Conservation (phyloP, 116 monocot species). For the Phalaenopsis hybrid region DNA sequence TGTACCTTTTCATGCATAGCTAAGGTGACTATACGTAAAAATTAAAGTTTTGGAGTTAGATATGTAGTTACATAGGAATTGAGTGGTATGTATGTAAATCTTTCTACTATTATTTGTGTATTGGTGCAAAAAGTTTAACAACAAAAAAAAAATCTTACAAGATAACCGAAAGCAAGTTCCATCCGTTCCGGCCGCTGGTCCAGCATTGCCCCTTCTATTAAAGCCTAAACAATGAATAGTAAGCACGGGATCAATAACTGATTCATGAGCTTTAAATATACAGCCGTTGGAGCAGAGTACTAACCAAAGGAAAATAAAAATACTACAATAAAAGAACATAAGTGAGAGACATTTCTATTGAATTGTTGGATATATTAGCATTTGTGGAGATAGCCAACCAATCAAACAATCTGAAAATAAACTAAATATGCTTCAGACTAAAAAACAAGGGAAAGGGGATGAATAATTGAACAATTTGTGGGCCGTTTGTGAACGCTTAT, state of each 20-base stretch:
- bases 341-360: neutral
- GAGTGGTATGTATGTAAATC: too few relatives aligned
- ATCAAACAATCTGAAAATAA: neutral
- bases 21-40: too few relatives aligned
- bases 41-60: too few relatives aligned
- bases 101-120: neutral
- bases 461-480: too few relatives aligned
- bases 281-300: neutral
- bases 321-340: neutral
- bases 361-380: neutral
- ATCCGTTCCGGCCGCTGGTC: slow-evolving; percentile 33
- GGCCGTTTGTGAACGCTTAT: too few relatives aligned
- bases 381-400: neutral
- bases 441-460: too few relatives aligned
- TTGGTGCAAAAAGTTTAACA: neutral
- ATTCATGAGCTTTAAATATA: neutral
- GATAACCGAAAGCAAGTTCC: slow-evolving; percentile 69
- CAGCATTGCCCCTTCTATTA: slow-evolving; percentile 75
- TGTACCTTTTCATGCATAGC: too few relatives aligned
- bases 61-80: too few relatives aligned
- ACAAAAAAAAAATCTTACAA: slow-evolving; percentile 36
- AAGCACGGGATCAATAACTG: neutral
- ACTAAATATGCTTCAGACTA: neutral
- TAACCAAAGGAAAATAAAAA: neutral
- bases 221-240: slow-evolving; percentile 28